Evolutionary conservation across 768 basidiomycete genomes (phyloP).

Genomic region (Boletus reticulatus): DNA sequence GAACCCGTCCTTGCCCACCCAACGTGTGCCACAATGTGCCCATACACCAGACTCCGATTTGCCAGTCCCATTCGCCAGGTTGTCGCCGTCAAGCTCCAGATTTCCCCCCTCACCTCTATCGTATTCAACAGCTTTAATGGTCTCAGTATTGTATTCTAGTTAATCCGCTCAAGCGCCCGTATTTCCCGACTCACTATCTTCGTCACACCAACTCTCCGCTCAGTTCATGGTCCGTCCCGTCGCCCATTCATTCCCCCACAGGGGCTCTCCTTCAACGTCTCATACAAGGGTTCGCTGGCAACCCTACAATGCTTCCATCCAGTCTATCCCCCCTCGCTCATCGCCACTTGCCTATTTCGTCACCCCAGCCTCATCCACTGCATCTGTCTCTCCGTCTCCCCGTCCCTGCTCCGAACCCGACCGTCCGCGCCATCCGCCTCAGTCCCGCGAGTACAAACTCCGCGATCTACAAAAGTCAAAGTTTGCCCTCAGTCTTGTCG

Average conservation of each 20-base stretch:
- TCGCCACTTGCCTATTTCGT: conserved; percentile 44
- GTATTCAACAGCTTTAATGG: conserved; percentile 31
- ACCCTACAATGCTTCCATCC: conserved; percentile 58
- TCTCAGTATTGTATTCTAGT: conserved; percentile 37
- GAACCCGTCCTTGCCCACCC: conserved; percentile 24
- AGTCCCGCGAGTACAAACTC: conserved; percentile 35
- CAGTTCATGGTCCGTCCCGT: conserved; percentile 34
- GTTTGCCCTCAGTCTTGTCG: conserved; percentile 66
- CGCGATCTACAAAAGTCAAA: conserved; percentile 56
- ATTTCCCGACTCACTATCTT: conserved; percentile 2
- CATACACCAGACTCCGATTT: conserved; percentile 25
- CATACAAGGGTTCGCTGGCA: conserved; percentile 78
- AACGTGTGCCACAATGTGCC: conserved; percentile 40
- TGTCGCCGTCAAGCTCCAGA: conserved; percentile 12
- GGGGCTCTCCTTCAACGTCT: conserved; percentile 62
- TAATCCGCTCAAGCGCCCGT: conserved; percentile 18
- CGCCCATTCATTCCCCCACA: conserved; percentile 59
- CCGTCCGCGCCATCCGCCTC: conserved; percentile 29
- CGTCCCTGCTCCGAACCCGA: conserved; percentile 37
- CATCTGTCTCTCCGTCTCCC: conserved; percentile 44
- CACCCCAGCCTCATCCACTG: conserved; percentile 57
- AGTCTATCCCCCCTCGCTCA: conserved; percentile 35
- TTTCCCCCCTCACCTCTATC: conserved; percentile 15
- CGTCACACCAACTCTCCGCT: conserved; percentile 1
- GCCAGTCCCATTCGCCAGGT: conserved; percentile 19